Conservation (phyloP, 306 rosid species). For the Quercus dentata region DNA sequence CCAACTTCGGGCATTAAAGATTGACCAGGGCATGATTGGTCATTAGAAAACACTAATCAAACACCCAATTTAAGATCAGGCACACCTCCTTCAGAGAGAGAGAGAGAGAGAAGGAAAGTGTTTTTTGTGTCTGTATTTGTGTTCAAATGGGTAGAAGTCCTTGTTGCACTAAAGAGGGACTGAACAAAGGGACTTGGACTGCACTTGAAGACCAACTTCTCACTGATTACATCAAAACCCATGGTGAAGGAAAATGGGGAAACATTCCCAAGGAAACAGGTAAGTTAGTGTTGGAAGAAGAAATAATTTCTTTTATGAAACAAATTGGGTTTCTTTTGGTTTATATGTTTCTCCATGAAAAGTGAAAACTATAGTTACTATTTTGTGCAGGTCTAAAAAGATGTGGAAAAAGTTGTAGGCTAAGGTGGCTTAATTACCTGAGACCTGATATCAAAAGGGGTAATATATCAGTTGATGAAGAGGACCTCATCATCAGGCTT, state of each 20-base stretch:
- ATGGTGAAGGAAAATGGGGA: slow-evolving; percentile 48
- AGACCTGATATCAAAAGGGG: slow-evolving; percentile 21
- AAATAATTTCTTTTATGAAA: too few relatives aligned
- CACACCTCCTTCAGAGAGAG: too few relatives aligned
- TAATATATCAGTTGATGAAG: slow-evolving; percentile 14
- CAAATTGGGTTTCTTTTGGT: too few relatives aligned
- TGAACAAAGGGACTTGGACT: slow-evolving; percentile 44
- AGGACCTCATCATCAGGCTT: slow-evolving; percentile 23
- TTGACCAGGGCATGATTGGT: too few relatives aligned
- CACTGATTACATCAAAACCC: slow-evolving; percentile 17
- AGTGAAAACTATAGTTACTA: too few relatives aligned
- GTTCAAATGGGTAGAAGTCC: slow-evolving; percentile 27
- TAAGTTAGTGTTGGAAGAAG: neutral
- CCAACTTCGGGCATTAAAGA: too few relatives aligned
- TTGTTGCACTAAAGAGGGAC: slow-evolving; percentile 9
- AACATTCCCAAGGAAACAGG: slow-evolving; percentile 38
- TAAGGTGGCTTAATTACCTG: slow-evolving; percentile 25
- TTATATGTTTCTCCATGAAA: too few relatives aligned
- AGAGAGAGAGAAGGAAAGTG: too few relatives aligned
- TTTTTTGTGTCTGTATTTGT: too few relatives aligned
- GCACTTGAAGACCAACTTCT: slow-evolving; percentile 35
- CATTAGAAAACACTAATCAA: too few relatives aligned
- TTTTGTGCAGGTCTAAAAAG: slow-evolving; percentile 13
- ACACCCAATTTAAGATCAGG: too few relatives aligned
- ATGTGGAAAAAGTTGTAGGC: slow-evolving; percentile 27